Conservation (phyloP, 225 moss, liverwort and hornwort genomes). For the Sphagnum contortum region DNA sequence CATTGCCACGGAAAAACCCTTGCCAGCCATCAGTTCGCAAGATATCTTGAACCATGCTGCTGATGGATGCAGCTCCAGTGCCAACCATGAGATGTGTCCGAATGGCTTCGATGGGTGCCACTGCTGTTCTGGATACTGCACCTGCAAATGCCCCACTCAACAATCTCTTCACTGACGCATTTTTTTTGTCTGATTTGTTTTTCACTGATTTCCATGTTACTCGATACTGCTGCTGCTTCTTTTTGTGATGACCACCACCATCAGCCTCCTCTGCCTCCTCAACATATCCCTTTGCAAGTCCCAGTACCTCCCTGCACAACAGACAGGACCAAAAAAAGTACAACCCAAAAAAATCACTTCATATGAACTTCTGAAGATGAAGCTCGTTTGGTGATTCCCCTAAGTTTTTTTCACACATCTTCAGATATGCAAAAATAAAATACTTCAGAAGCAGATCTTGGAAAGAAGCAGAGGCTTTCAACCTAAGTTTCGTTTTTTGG, state of each 20-base stretch:
- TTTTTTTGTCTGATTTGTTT: constrained; percentile 39
- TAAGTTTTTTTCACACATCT: too few relatives aligned
- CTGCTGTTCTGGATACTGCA: constrained; percentile 94
- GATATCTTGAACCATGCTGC: constrained; percentile 54
- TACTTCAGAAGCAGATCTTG: too few relatives aligned
- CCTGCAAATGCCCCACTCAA: constrained; percentile 88
- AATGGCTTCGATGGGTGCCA: constrained; percentile 89
- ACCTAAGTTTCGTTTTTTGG: too few relatives aligned
- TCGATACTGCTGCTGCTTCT: constrained; percentile 10
- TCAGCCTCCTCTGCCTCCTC: constrained; percentile 9
- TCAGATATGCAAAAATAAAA: too few relatives aligned
- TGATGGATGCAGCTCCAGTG: constrained; percentile 35
- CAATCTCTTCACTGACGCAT: constrained; percentile 63
- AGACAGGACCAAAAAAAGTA: too few relatives aligned
- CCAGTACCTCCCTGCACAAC: constrained; percentile 31
- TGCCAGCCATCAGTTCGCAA: constrained; percentile 81
- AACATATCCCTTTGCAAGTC: constrained; percentile 19
- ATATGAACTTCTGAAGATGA: neutral
- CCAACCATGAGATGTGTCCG: constrained; percentile 95
- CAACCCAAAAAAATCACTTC: neutral
- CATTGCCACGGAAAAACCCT: constrained; percentile 90
- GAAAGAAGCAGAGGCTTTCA: too few relatives aligned
- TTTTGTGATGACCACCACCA: neutral
- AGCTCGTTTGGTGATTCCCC: too few relatives aligned
- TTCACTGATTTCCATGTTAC: constrained; percentile 22